A percentile compares a stretch with the other conserved stretches of the same genome.
phyloP scores from a whole-genome alignment of 768 basidiomycete species.

The Galerina marginata region DNA sequence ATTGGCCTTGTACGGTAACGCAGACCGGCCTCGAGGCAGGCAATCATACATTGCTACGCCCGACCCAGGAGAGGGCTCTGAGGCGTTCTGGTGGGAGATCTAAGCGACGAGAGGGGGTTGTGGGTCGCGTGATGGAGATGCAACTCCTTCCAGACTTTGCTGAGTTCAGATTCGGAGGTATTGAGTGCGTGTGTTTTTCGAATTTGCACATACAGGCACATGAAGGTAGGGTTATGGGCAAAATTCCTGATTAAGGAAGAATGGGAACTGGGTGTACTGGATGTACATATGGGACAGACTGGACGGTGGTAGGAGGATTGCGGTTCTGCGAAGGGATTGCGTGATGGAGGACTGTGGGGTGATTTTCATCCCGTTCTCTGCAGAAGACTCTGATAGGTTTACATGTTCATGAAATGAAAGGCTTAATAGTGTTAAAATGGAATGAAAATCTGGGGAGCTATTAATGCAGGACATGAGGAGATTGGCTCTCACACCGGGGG shows the following conservation, averaged over 20 bases:
- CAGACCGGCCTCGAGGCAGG: constrained; percentile 13
- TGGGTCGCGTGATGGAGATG: constrained; percentile 19
- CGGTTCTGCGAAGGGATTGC: neutral
- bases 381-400: neutral
- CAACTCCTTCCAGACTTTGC: constrained; percentile 16
- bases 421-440: neutral
- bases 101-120: constrained; percentile 12
- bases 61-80: constrained; percentile 4
- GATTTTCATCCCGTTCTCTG: neutral
- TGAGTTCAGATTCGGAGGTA: constrained; percentile 10
- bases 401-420: constrained; percentile 1
- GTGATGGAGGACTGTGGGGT: neutral
- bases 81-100: constrained; percentile 15
- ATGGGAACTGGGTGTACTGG: constrained; percentile 2
- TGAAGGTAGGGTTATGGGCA: constrained; percentile 18
- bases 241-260: constrained; percentile 11
- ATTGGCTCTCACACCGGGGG: neutral
- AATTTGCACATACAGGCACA: constrained; percentile 18
- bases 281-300: neutral
- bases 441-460: neutral
- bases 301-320: constrained; percentile 1
- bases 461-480: constrained; percentile 4
- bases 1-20: constrained; percentile 1
- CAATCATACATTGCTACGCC: neutral
- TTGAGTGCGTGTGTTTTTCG: constrained; percentile 14